These are phyloP conservation scores for Wickerhamomyces tratensis DNA, from an alignment of 805 yeast genomes.

Conservation along the genomic window DNA sequence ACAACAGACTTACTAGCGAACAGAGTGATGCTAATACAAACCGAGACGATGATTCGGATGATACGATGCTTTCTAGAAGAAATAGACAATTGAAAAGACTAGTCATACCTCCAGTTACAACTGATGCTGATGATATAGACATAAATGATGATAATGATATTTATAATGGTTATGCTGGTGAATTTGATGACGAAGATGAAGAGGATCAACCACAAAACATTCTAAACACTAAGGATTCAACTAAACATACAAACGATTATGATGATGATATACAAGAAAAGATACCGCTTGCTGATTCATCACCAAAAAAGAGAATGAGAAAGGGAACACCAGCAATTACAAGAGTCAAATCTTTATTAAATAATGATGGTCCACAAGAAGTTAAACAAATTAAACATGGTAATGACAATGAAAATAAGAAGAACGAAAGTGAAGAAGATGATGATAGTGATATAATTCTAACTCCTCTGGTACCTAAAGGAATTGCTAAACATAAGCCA, in stretches of 20 bases:
- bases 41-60: too few species aligned
- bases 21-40: neutral
- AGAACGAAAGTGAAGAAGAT: conserved; percentile 1
- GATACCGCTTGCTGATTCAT: conserved; percentile 11
- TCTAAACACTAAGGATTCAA: conserved; percentile 1
- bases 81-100: too few species aligned
- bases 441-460: conserved; percentile 2
- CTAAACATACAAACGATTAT: neutral
- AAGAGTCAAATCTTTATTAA: conserved; percentile 1
- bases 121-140: too few species aligned
- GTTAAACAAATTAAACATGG: neutral
- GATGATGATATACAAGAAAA: neutral
- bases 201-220: neutral
- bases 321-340: conserved; percentile 14
- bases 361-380: neutral
- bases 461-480: neutral
- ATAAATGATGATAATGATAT: too few species aligned
- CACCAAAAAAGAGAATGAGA: conserved; percentile 12
- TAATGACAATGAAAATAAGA: neutral
- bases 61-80: too few species aligned
- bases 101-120: too few species aligned
- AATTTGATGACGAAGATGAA: conserved; percentile 7
- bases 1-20: conserved; percentile 4
- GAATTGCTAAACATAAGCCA: neutral
- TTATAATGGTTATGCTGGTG: neutral